Percentiles rank a stretch among this genome's conserved stretches.
phyloP scores from a whole-genome alignment of 2,329 filamentous ascomycete genomes.

The Xylaria multiplex region DNA sequence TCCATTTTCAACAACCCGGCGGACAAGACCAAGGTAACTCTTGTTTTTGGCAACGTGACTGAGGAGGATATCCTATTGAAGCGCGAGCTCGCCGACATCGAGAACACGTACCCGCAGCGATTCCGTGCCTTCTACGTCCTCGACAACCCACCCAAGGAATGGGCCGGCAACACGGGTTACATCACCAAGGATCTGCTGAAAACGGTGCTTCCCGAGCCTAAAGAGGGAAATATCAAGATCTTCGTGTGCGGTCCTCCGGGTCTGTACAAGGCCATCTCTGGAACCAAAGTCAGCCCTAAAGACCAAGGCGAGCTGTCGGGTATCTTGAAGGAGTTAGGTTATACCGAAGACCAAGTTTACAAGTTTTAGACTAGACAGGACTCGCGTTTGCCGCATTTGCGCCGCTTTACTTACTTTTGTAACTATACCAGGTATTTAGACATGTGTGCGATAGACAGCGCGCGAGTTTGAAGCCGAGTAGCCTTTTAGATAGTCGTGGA shows the following conservation, averaged over 20 bases:
- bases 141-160: conserved; percentile 82
- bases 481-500: not conserved
- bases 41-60: conserved; percentile 89
- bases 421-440: conserved; percentile 28
- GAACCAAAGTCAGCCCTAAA: conserved; percentile 87
- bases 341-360: conserved; percentile 89
- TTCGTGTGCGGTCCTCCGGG: conserved; percentile 95
- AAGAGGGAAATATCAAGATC: conserved; percentile 91
- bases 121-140: conserved; percentile 96
- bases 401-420: conserved; percentile 14
- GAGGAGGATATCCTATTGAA: conserved; percentile 94
- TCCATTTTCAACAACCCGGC: conserved; percentile 95
- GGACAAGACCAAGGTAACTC: conserved; percentile 97
- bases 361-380: conserved; percentile 73
- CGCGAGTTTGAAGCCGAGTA: conserved; percentile 3
- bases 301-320: conserved; percentile 93
- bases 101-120: conserved; percentile 94
- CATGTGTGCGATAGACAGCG: conserved; percentile 23
- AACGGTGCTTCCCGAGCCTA: conserved; percentile 92
- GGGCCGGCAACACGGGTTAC: conserved; percentile 80
- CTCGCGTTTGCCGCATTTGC: not conserved
- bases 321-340: conserved; percentile 84
- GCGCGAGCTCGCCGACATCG: conserved; percentile 83
- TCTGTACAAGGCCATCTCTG: conserved; percentile 92
- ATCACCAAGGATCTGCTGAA: conserved; percentile 93